phyloP scores from a whole-genome alignment of 2,329 filamentous ascomycete genomes.

The Knufia fluminis region DNA sequence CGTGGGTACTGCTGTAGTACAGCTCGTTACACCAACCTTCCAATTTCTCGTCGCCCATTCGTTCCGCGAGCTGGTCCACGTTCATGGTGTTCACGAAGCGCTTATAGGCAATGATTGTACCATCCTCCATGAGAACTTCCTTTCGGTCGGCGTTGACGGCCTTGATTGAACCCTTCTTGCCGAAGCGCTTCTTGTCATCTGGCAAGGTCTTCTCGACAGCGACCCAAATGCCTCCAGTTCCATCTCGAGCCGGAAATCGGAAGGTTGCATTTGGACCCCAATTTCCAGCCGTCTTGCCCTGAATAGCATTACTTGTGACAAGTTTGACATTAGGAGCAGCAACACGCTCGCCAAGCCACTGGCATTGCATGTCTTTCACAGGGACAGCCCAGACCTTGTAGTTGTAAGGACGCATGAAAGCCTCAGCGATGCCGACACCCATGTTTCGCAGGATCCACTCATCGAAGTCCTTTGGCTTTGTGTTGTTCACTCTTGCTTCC shows the following conservation, averaged over 20 bases:
- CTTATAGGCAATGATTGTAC: conserved; percentile 80
- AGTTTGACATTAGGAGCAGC: conserved; percentile 92
- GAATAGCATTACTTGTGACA: conserved; percentile 86
- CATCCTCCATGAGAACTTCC: conserved; percentile 70
- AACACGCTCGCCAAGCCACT: conserved; percentile 97
- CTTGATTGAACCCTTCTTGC: conserved; percentile 71
- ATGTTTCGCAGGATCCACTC: conserved; percentile 95
- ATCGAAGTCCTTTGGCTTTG: conserved; percentile 93
- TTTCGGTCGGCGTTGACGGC: conserved; percentile 83
- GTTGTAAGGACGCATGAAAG: conserved; percentile 99
- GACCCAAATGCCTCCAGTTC: conserved; percentile 98
- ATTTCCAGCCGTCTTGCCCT: conserved; percentile 90
- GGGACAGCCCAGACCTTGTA: conserved; percentile 99
- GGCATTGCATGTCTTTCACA: conserved; percentile 98
- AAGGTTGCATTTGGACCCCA: conserved; percentile 99
- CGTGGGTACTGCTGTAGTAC: conserved; percentile 95
- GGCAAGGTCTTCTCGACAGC: conserved; percentile 89
- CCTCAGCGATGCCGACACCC: conserved; percentile 78
- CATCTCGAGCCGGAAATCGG: conserved; percentile 90
- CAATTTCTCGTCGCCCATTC: conserved; percentile 80
- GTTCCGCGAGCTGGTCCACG: conserved; percentile 77
- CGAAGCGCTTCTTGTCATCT: conserved; percentile 76
- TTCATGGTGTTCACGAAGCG: conserved; percentile 95
- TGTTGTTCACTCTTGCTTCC: conserved; percentile 74
- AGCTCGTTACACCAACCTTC: conserved; percentile 76